These are phyloP conservation scores for Tulasnella sp. DNA, from an alignment of 768 basidiomycete species.

Conservation along the genomic window DNA sequence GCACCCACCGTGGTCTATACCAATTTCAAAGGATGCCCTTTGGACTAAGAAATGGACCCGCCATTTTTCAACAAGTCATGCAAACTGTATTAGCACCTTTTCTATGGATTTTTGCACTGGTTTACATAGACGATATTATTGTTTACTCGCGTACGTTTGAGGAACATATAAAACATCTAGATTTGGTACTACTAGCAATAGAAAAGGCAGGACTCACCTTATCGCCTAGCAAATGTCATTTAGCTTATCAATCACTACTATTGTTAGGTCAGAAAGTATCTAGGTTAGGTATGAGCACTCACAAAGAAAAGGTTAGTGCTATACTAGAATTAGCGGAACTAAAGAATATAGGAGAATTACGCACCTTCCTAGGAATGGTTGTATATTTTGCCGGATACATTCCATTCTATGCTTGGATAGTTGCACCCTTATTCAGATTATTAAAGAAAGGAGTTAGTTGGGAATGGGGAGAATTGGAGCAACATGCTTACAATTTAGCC, in stretches of 20 bases:
- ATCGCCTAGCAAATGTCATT: constrained; percentile 27
- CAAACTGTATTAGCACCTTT: constrained; percentile 27
- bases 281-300: constrained; percentile 27
- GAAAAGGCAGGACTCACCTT: constrained; percentile 27
- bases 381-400: constrained; percentile 30
- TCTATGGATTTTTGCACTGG: constrained; percentile 31
- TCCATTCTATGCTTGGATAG: constrained; percentile 28
- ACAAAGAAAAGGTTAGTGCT: constrained; percentile 29
- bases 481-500: constrained; percentile 23
- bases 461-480: constrained; percentile 21
- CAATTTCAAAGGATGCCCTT: constrained; percentile 36
- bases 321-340: constrained; percentile 25
- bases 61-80: constrained; percentile 34
- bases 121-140: constrained; percentile 35
- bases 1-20: constrained; percentile 29
- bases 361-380: constrained; percentile 29
- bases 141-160: constrained; percentile 18
- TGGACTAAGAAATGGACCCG: constrained; percentile 27
- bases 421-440: constrained; percentile 26
- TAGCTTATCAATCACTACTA: constrained; percentile 27
- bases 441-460: constrained; percentile 23
- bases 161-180: constrained; percentile 23
- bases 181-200: constrained; percentile 21
- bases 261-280: constrained; percentile 33
- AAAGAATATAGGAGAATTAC: constrained; percentile 21